Evolutionary conservation across 73 alveolate species (phyloP).

Genomic region (Paramecium primaurelia): DNA sequence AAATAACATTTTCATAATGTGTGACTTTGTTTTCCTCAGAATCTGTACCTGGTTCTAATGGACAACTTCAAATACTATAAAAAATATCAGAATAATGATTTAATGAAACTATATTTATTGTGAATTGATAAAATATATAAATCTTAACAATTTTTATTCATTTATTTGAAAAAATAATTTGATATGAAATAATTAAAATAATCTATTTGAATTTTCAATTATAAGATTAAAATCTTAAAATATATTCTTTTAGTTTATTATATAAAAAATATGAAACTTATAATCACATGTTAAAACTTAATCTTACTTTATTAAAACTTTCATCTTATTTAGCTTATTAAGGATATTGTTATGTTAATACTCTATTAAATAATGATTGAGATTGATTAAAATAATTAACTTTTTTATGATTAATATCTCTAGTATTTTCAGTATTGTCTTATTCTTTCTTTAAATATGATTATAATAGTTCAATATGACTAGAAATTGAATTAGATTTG

Average conservation of each 20-base stretch:
- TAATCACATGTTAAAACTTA: neutral
- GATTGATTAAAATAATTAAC: neutral
- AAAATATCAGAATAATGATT: slow-evolving; percentile 7
- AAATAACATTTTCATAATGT: slow-evolving; percentile 94
- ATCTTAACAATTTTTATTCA: too few relatives aligned
- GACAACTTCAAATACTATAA: neutral
- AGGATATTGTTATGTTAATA: neutral
- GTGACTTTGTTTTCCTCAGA: slow-evolving; percentile 91
- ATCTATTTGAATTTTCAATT: too few relatives aligned
- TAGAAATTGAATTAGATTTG: neutral
- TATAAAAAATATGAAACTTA: too few relatives aligned
- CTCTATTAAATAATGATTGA: neutral
- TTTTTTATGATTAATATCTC: neutral
- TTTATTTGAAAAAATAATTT: too few relatives aligned
- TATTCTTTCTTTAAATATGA: neutral
- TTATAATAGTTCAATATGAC: neutral
- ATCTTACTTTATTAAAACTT: neutral
- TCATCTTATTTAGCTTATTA: neutral
- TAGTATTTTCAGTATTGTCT: neutral
- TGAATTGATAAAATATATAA: neutral
- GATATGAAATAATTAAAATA: too few relatives aligned
- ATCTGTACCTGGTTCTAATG: slow-evolving; percentile 17
- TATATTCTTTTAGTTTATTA: neutral
- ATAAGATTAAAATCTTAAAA: too few relatives aligned
- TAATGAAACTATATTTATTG: neutral